Base-by-base conservation (phyloP, 2,329 filamentous ascomycete species). In the Leptographium wingfieldii region DNA sequence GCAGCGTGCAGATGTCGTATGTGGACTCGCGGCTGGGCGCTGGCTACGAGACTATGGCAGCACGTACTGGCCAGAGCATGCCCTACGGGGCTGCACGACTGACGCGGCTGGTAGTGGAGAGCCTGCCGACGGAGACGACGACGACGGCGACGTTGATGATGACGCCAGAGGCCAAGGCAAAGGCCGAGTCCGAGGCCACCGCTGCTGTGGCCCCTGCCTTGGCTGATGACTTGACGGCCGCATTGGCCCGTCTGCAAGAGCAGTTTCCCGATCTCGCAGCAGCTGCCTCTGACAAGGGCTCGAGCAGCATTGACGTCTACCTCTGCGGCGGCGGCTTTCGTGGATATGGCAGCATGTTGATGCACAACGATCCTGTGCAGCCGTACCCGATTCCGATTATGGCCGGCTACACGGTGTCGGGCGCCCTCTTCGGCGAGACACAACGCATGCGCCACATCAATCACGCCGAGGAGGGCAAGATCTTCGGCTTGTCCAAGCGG, bases 321-420 rank as follows among this genome's bases (percentile, higher is more conserved):
- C 83, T 96, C 60, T 95, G 88, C 63, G 92, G 92, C 52, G 92
- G 92, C 29, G 92, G 92, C 0, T 95, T 96, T 69, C 79, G 92
- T 43, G 92, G 92, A 19, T 96, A 95, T 77, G 92, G 91, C 7
- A 95, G 90, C 71, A 84, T 95, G 68, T 78, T 96, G 58, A 92
- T 95, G 87, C 85, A 87, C 69, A 80, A 82, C 65, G 88, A 92
- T 67, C 72, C 76, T 6, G 80, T 90, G 52, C 76, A 80, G 59
- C 90, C 90, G 0, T 96, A 95, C 69, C 92, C 92, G 0, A 87
- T 96, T 31, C 83, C 90, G 0, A 85, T 87, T 25, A 86, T 94
- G 70, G 92, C 91, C 63, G 86, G 88, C 2, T 96, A 94, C 71
- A 81, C 77, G 10, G 88, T 85, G 1, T 71, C 78, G 0, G 81